A percentile compares a stretch with the other conserved stretches of the same genome.
These are phyloP conservation scores for Arabidopsis thaliana DNA, from an alignment of 345 rosid species.

Conservation along the genomic window TAIR10.1 NC_003070.9:5108501-5109000, in stretches of 20 bases:
- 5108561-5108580: not conserved
- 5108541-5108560: conserved; percentile 4
- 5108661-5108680: conserved; percentile 99
- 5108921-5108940: conserved; percentile 6
- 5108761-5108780: conserved; percentile 96
- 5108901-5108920: not conserved
- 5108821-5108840: conserved; percentile 97
- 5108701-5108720: conserved; percentile 99
- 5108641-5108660: conserved; percentile 92
- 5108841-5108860: conserved; percentile 51
- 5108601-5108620: conserved; percentile 71
- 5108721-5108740: conserved; percentile 98
- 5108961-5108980: conserved; percentile 8
- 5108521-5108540: conserved; percentile 53
- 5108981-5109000: conserved; percentile 10
- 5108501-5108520: conserved; percentile 93
- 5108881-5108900: not conserved
- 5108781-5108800: conserved; percentile 98
- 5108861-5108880: not conserved
- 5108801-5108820: conserved; percentile 96
- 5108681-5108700: conserved; percentile 99
- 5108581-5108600: not conserved
- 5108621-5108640: conserved; percentile 98
- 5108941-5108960: not conserved
- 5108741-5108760: conserved; percentile 91